Evolutionary conservation across 169 alveolate species (phyloP).

Genomic region (Eimeria necatrix): DNA sequence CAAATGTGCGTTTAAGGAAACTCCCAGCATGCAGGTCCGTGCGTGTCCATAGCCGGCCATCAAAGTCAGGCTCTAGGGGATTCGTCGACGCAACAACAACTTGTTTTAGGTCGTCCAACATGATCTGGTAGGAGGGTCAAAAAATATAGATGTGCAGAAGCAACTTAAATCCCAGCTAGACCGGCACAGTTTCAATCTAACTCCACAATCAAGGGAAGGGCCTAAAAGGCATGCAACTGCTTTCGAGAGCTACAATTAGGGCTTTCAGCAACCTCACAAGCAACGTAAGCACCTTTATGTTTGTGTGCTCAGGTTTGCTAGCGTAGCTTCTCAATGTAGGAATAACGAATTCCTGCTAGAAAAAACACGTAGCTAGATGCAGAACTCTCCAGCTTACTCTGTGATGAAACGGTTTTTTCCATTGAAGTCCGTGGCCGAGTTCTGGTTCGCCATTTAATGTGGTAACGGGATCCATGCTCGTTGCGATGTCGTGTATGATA

Average conservation of each 20-base stretch:
- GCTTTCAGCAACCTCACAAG: no score
- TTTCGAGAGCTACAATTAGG: no score
- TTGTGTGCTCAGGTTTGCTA: no score
- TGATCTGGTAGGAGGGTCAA: conserved; percentile 1
- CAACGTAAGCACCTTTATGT: no score
- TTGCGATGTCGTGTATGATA: conserved; percentile 51
- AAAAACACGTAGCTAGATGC: no score
- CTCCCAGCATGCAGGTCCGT: conserved; percentile 41
- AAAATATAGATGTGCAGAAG: neutral
- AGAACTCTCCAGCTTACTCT: conserved; percentile 12
- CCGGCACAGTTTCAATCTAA: no score
- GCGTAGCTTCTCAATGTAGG: no score
- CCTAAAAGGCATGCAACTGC: no score
- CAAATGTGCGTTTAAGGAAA: conserved; percentile 52
- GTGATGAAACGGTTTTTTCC: conserved; percentile 69
- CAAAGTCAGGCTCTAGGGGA: conserved; percentile 55
- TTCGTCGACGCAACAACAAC: conserved; percentile 60
- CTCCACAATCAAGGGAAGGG: no score
- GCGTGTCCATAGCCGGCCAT: conserved; percentile 64
- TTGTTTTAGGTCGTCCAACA: conserved; percentile 33
- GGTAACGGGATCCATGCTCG: conserved; percentile 65
- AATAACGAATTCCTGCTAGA: no score
- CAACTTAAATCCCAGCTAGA: no score
- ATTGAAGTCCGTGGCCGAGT: conserved; percentile 61
- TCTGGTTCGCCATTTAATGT: conserved; percentile 71